Evolutionary conservation across 2,329 filamentous ascomycete species (phyloP), one percentile per base, ranked within the genome.

Genomic region (Epichloe typhina): DNA sequence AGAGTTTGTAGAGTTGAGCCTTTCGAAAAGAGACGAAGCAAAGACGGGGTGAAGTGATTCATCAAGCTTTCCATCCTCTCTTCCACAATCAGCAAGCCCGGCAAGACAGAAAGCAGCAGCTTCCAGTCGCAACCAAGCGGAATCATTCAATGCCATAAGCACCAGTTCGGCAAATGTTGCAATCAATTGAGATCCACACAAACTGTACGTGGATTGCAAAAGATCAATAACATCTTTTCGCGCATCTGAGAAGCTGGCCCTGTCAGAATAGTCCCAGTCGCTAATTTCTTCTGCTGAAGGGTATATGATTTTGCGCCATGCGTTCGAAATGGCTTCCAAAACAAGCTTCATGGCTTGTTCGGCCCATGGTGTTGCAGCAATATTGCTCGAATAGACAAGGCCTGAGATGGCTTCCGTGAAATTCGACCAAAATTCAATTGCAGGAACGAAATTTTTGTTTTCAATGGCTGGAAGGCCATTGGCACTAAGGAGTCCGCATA

Each of bases 221-320:
- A 93, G 75, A 62, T 94, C 87, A 47, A 79, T 76, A n/a, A 90
- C 82, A 59, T 94, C 88, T 57, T 85, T 82, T 33, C 88, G 76
- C 46, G 87, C 87, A 52, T 86, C 82, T 48, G 75, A 72, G 64
- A 90, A 90, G 0, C 75, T 80, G 47, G 76, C 74, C 39, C 79
- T 78, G 36, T 86, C 82, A 23, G 79, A 77, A 4, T 80, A 80
- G 54, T 86, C 84, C 87, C 87, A 91, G 0, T 72, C 70, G 33
- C 73, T 71, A 45, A 82, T 78, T 7, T 74, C 69, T 9, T 77
- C 71, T 2, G 69, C 58, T 0, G 79, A 69, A 4, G 86, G 84
- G 54, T 85, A 86, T 42, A 79, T 77, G 46, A 86, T 80, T 62
- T 87, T 89, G 36, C 71, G 72, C 73, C 80, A 86, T 52, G 81